Base-by-base conservation (phyloP, 148 eudicot species). In the Cornus suecica region DNA sequence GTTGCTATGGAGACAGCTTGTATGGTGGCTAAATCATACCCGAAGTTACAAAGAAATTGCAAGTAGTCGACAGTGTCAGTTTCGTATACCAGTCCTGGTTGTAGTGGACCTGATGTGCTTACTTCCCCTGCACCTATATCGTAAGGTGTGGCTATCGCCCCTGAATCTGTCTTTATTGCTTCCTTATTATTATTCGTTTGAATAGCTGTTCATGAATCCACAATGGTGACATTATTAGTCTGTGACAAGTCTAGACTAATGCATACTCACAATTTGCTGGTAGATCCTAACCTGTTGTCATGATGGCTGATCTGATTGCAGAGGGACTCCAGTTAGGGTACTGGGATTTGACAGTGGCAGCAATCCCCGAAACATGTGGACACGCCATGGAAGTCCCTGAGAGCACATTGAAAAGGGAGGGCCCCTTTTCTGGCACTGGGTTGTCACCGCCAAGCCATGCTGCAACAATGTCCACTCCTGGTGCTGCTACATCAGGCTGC, bases 351-450 rank as follows among this genome's bases (percentile, higher is more conserved):
- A 93, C 80, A 1, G 72, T 41, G 23, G 94, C 96, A 22, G 89
- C 94, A 26, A 93, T 74, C 14, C 90, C 96, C 0, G 92, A 77
- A 64, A 88, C 88, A 71, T 91, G 98, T 1, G 98, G 96, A 78
- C 92, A 87, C 0, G 96, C 65, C 98, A 89, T 91, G 52, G 98
- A 91, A 13, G 96, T 88, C 68, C 98, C 94, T 0, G 92, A 89
- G 30, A 91, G 68, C 64, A 89, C 2, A 68, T 86, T 81, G 81
- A 79, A 93, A 8, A 14, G 79, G 0, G 92, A 90, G 9, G 93
- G 82, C 2, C 54, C 68, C 75, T 70, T 80, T 1, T 83, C 90
- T 0, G 77, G 5, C 1, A 84, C 78, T 14, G 65, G 41, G 7
- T 83, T 81, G 68, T 81, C 90, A 56, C 87, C 85, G 14, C 69